A percentile compares a stretch with the other conserved stretches of the same genome.
These are phyloP conservation scores for Erucastrum elatum DNA, from an alignment of 345 rosid species.

Conservation along the genomic window DNA sequence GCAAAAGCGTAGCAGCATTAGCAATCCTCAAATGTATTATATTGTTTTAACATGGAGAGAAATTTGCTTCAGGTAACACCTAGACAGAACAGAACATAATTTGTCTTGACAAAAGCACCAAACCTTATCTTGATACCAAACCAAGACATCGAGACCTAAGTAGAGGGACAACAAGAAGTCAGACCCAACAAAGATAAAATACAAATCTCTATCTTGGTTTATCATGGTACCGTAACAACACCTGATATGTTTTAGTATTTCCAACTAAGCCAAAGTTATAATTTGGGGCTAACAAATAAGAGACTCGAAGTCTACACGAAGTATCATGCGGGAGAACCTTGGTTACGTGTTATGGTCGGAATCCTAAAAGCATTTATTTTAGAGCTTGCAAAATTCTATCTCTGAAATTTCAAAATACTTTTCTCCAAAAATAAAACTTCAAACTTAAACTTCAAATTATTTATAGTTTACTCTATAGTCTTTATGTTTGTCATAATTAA, in stretches of 20 bases:
- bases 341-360: not conserved
- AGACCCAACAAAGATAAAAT: constrained; percentile 26
- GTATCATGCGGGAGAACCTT: not conserved
- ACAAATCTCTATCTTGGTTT: not conserved
- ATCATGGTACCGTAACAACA: not conserved
- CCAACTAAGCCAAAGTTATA: not conserved
- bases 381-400: no score
- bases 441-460: no score
- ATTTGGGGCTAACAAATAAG: not conserved
- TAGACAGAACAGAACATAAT: not conserved
- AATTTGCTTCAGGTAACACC: not conserved
- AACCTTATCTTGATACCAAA: constrained; percentile 19
- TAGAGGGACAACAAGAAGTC: not conserved
- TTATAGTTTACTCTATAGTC: no score
- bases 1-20: not conserved
- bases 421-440: no score
- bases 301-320: not conserved
- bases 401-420: no score
- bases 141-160: constrained; percentile 3
- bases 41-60: not conserved
- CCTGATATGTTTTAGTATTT: not conserved
- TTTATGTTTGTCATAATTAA: no score
- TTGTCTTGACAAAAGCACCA: constrained; percentile 25
- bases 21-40: not conserved
- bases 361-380: not conserved